Evolutionary conservation across 1,139 yeast genomes (phyloP).

Genomic region (Yamadazyma sp.): DNA sequence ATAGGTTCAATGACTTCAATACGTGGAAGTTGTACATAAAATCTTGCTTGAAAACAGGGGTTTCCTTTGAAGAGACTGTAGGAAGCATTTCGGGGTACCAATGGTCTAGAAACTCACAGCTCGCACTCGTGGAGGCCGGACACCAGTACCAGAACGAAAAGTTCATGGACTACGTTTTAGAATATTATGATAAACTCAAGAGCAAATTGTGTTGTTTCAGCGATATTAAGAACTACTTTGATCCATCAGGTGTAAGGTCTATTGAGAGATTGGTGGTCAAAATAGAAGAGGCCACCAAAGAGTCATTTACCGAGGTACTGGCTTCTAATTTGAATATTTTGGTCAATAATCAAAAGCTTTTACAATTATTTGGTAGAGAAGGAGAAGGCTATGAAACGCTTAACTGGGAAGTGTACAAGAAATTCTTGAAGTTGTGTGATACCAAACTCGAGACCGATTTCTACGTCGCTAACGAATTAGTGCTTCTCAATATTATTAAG

Average conservation of each 20-base stretch:
- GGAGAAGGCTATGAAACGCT: constrained; percentile 21
- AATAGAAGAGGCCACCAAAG: constrained; percentile 11
- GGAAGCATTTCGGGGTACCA: constrained; percentile 23
- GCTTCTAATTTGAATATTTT: constrained; percentile 33
- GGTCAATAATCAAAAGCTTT: constrained; percentile 54
- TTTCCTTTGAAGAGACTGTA: constrained; percentile 24
- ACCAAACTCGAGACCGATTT: constrained; percentile 58
- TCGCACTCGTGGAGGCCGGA: constrained; percentile 55
- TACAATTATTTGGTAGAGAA: constrained; percentile 14
- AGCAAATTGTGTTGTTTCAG: constrained; percentile 60
- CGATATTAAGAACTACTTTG: constrained; percentile 48
- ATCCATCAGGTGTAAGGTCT: not conserved
- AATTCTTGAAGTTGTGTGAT: constrained; percentile 25
- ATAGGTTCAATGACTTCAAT: constrained; percentile 57
- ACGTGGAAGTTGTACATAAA: constrained; percentile 56
- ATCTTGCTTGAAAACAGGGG: constrained; percentile 38
- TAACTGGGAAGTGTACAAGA: constrained; percentile 37
- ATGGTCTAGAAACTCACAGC: constrained; percentile 52
- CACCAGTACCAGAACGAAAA: constrained; percentile 17
- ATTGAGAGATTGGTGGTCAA: constrained; percentile 10
- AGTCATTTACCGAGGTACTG: constrained; percentile 5
- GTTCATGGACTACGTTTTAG: constrained; percentile 26
- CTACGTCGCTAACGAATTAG: constrained; percentile 63
- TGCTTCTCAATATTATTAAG: constrained; percentile 48
- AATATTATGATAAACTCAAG: constrained; percentile 46